These are phyloP conservation scores for Suzukiozyma palmioleophila DNA, from an alignment of 1,139 yeast species.

Conservation along the genomic window DNA sequence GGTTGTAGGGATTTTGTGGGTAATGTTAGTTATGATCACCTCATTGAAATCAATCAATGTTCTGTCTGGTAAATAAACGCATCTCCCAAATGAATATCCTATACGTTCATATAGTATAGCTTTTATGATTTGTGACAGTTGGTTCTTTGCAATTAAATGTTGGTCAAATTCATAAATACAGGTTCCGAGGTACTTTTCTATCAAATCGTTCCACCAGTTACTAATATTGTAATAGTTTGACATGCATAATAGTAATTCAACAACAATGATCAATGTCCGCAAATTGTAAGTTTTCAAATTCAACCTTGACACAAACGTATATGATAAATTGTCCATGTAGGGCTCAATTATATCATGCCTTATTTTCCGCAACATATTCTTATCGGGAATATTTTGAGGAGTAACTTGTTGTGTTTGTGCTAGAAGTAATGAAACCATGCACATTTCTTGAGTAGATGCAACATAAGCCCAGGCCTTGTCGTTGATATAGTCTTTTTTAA, in stretches of 20 bases:
- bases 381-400: conserved; percentile 27
- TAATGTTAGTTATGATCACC: background rate
- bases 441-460: conserved; percentile 87
- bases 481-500: conserved; percentile 71
- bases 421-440: conserved; percentile 68
- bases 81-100: conserved; percentile 35
- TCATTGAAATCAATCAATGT: conserved; percentile 9
- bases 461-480: conserved; percentile 82
- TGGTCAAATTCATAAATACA: conserved; percentile 36
- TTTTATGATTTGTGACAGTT: conserved; percentile 36
- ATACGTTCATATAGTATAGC: conserved; percentile 40
- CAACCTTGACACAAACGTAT: conserved; percentile 54
- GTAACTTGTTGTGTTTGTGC: conserved; percentile 47
- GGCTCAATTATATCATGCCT: conserved; percentile 63
- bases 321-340: conserved; percentile 55
- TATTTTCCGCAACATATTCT: conserved; percentile 54
- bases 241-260: conserved; percentile 53
- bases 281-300: conserved; percentile 60
- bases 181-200: conserved; percentile 41
- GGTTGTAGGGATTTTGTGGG: background rate
- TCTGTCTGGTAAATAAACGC: conserved; percentile 17
- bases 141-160: conserved; percentile 29
- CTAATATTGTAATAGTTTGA: conserved; percentile 33
- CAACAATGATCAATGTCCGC: conserved; percentile 38
- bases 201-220: conserved; percentile 48